phyloP scores from a whole-genome alignment of 1,284 basidiomycete genomes.

The Cerrena zonata region DNA sequence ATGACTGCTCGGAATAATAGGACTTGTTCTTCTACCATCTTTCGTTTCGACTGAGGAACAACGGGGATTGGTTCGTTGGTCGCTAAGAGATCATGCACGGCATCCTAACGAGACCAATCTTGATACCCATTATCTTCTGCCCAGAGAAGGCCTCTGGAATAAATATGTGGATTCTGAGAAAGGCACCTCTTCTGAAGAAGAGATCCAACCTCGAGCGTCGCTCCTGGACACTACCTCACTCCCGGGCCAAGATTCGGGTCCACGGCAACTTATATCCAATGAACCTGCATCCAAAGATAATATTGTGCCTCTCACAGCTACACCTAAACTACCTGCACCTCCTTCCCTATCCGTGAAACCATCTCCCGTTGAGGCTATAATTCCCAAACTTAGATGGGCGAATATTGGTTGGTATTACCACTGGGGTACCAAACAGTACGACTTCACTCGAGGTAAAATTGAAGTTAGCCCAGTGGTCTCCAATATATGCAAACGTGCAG shows the following conservation, averaged over 20 bases:
- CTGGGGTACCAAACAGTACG: slow-evolving; percentile 89
- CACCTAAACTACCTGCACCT: slow-evolving; percentile 51
- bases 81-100: slow-evolving; percentile 68
- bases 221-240: slow-evolving; percentile 11
- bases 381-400: slow-evolving; percentile 81
- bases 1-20: slow-evolving; percentile 36
- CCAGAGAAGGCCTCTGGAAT: slow-evolving; percentile 69
- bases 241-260: slow-evolving; percentile 35
- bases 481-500: slow-evolving; percentile 57
- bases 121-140: slow-evolving; percentile 76
- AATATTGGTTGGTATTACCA: slow-evolving; percentile 91
- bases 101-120: slow-evolving; percentile 83
- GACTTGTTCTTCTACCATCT: slow-evolving; percentile 73
- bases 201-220: slow-evolving; percentile 37
- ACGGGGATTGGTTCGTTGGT: slow-evolving; percentile 59
- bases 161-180: slow-evolving; percentile 38
- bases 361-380: slow-evolving; percentile 41
- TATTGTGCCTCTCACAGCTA: slow-evolving; percentile 38
- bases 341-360: slow-evolving; percentile 54
- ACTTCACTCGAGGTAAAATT: slow-evolving; percentile 67
- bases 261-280: slow-evolving; percentile 63
- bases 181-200: slow-evolving; percentile 24
- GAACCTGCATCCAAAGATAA: slow-evolving; percentile 52
- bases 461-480: slow-evolving; percentile 53
- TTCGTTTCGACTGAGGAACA: slow-evolving; percentile 63